Evolutionary conservation across 768 basidiomycete genomes (phyloP).

Genomic region (Boletellus ananiceps): DNA sequence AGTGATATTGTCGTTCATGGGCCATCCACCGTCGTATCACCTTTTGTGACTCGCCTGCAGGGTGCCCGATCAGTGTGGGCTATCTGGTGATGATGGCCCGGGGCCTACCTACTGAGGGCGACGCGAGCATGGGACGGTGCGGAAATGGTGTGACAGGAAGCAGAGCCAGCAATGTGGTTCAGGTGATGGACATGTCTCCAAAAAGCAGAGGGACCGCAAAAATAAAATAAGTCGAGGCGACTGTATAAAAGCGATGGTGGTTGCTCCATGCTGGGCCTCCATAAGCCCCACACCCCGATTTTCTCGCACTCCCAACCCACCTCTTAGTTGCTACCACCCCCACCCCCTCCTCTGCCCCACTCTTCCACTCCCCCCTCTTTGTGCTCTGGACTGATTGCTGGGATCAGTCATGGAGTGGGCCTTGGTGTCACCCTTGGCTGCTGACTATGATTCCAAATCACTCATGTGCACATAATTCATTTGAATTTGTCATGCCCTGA

Average conservation of each 20-base stretch:
- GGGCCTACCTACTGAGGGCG: no score
- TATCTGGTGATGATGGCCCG: slow-evolving; percentile 18
- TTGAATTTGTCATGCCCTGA: slow-evolving; percentile 32
- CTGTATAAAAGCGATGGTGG: slow-evolving; percentile 18
- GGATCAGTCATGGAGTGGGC: slow-evolving; percentile 14
- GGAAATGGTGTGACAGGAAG: slow-evolving; percentile 21
- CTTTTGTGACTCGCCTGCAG: slow-evolving; percentile 24
- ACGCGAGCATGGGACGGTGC: slow-evolving; percentile 7
- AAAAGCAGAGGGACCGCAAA: slow-evolving; percentile 5
- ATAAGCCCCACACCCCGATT: slow-evolving; percentile 7
- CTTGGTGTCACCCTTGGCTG: slow-evolving; percentile 30
- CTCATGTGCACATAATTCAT: slow-evolving; percentile 25
- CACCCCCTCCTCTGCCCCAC: neutral
- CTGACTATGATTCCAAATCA: slow-evolving; percentile 39
- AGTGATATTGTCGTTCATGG: slow-evolving; percentile 18
- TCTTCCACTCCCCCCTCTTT: neutral
- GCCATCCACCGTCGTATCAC: slow-evolving; percentile 14
- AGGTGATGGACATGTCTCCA: slow-evolving; percentile 5
- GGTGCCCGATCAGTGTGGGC: slow-evolving; percentile 19
- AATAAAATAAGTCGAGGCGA: slow-evolving; percentile 5
- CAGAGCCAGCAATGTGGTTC: slow-evolving; percentile 7
- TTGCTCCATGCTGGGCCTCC: neutral
- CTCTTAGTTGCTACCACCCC: neutral
- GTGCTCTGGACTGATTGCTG: slow-evolving; percentile 8
- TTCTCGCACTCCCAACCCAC: slow-evolving; percentile 21